Base-by-base conservation (phyloP, 2,329 filamentous ascomycete genomes). In the Pezicula radicicola region DNA sequence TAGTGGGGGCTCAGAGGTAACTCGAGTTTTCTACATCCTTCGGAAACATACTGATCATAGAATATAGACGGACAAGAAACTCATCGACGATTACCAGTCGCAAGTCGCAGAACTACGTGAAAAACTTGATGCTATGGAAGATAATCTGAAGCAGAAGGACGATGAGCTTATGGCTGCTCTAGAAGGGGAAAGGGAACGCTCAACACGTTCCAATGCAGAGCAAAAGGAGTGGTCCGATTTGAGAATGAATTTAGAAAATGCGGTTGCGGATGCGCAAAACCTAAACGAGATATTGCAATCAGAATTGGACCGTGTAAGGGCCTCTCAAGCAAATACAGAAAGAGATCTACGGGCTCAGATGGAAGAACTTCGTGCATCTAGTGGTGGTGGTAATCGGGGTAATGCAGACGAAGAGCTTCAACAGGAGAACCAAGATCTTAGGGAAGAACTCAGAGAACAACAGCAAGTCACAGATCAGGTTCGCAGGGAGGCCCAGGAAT, bases 381-480 rank as follows among this genome's bases (percentile, higher is more conserved):
- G 54, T 33, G 62, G 61, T 19, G 66, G 60, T 40, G 64, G 60
- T 52, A 60, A 57, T 19, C 62, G 53, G 16, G 63, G 57, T 30
- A 59, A 63, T 18, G 65, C 58, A 15, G 55, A 85, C 60, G 63
- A 73, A 2, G 83, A 87, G 45, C 72, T 87, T 53, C 79, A 83
- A 63, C 76, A 75, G 43, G 86, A 90, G 63, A 89, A 97, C 62
- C 79, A 86, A 51, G 81, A 83, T 41, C 72, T 92, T 19, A 83
- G 87, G 57, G 68, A 71, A 35, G 80, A 87, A 28, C 71, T 93
- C 19, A 73, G 76, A 48, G 80, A 92, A 57, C 93, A 97, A 67
- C 86, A 91, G 60, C 80, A 87, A 52, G 81, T 94, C 2, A 96
- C 91, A 0, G 88, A 95, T 55, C 89, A 96, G 63, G 94, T 97